Evolutionary conservation across 331 rosid genomes (phyloP), one percentile per base, ranked within the genome.

Genomic region (Rhamnella rubrinervis): DNA sequence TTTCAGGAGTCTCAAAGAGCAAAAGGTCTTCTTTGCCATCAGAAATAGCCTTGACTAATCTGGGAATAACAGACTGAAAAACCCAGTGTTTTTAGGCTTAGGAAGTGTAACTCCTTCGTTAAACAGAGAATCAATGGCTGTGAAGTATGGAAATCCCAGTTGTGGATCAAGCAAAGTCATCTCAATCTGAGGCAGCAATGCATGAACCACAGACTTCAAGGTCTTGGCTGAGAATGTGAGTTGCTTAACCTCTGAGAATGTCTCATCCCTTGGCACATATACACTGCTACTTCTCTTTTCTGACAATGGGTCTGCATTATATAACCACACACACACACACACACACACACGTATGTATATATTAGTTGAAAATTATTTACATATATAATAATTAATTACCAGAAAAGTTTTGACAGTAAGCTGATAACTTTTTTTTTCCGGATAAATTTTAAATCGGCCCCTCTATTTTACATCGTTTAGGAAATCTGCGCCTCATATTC

Each of bases 231-330:
- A 16, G 82, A 87, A 87, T 46, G 83, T 83, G 8, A 39, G 21
- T 20, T 78, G 55, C 23, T 87, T 87, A 19, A 50, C 23, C 53
- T 78, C 83, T 10, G 75, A 31, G 61, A 85, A 87, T 15, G 66
- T 66, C 52, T 87, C 92, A 8, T 87, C 92, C 0, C 89, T 82
- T 6, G 92, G 92, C 21, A 87, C 88, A 37, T 87, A 87, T 28
- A 85, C 59, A 6, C 19, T 66, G 21, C 14, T 44, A 49, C 61
- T 65, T 38, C 72, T 78, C 62, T 35, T 57, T 65, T 87, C 92
- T 4, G 83, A 87, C 1, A 41, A 60, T 4, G 92, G 81, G 40
- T 87, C 92, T 87, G 71, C 37, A 15, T 19, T 35, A 44, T 11
- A 40, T 11, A 11, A 1, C 0, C 15, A 44, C 49, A 44, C n/a